These are phyloP conservation scores for Dactylonectria macrodidyma DNA, from an alignment of 2,329 filamentous ascomycete genomes.

Conservation along the genomic window DNA sequence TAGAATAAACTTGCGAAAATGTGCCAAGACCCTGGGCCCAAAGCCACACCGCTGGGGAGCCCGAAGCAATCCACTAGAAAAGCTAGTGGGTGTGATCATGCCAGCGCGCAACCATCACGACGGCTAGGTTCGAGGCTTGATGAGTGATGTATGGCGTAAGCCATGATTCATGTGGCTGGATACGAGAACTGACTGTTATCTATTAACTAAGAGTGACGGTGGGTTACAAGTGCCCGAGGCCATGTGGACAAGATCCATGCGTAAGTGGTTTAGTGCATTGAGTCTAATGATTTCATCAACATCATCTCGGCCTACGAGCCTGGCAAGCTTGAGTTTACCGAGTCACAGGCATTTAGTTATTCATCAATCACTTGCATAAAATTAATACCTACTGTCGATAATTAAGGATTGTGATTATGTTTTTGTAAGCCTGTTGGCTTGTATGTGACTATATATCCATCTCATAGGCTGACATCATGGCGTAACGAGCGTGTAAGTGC, in stretches of 20 bases:
- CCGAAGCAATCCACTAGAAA: neutral
- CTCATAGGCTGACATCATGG: neutral
- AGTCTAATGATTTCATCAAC: no score
- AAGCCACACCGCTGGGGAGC: neutral
- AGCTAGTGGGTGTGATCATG: neutral
- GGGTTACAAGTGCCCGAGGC: neutral
- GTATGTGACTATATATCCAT: neutral
- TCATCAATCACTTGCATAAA: neutral
- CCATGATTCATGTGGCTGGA: neutral
- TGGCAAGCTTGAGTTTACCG: no score
- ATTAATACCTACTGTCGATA: neutral
- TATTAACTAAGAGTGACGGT: neutral
- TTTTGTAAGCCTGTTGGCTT: neutral
- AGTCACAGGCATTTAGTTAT: neutral
- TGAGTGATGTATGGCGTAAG: neutral
- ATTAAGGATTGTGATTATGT: slow-evolving; percentile 1
- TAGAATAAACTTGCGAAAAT: neutral
- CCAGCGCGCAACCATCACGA: neutral
- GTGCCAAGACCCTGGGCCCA: neutral
- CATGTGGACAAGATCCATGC: no score
- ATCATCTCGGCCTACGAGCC: no score
- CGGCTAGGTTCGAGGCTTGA: slow-evolving; percentile 6
- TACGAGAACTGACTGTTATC: neutral
- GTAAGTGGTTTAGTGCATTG: no score
- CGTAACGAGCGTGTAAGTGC: slow-evolving; percentile 4